phyloP scores from a whole-genome alignment of 257 asterid species.

The Ilex aquifolium region DNA sequence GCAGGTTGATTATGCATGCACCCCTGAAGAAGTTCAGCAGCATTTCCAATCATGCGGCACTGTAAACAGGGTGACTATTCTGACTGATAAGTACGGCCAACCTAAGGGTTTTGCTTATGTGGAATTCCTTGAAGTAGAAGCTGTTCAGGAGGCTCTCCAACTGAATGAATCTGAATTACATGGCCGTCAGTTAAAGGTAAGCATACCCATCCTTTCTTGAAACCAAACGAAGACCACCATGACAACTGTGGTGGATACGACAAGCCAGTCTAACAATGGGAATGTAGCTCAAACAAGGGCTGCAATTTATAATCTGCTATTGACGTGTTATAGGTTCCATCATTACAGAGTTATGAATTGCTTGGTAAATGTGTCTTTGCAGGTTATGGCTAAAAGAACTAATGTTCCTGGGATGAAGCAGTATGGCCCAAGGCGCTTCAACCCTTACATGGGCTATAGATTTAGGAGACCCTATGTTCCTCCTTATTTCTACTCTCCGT shows the following conservation, averaged over 20 bases:
- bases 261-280: too few species aligned
- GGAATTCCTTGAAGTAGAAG: slow-evolving; percentile 82
- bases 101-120: slow-evolving; percentile 98
- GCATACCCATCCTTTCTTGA: background rate
- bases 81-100: slow-evolving; percentile 96
- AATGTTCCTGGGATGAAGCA: slow-evolving; percentile 98
- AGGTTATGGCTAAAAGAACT: slow-evolving; percentile 90
- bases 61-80: slow-evolving; percentile 86
- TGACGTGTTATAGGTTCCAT: too few species aligned
- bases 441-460: slow-evolving; percentile 56
- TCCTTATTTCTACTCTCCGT: slow-evolving; percentile 68
- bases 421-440: slow-evolving; percentile 64
- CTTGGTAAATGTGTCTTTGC: slow-evolving; percentile 1
- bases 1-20: slow-evolving; percentile 96
- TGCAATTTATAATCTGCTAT: too few species aligned
- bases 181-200: slow-evolving; percentile 93
- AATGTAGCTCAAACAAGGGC: too few species aligned
- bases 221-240: too few species aligned
- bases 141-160: slow-evolving; percentile 79
- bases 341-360: too few species aligned
- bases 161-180: slow-evolving; percentile 92
- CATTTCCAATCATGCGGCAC: slow-evolving; percentile 96
- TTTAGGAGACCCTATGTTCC: slow-evolving; percentile 76
- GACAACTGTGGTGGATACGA: too few species aligned
- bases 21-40: slow-evolving; percentile 98